Conservation (phyloP, 225 moss, liverwort and hornwort genomes). For the Straminergon stramineum region DNA sequence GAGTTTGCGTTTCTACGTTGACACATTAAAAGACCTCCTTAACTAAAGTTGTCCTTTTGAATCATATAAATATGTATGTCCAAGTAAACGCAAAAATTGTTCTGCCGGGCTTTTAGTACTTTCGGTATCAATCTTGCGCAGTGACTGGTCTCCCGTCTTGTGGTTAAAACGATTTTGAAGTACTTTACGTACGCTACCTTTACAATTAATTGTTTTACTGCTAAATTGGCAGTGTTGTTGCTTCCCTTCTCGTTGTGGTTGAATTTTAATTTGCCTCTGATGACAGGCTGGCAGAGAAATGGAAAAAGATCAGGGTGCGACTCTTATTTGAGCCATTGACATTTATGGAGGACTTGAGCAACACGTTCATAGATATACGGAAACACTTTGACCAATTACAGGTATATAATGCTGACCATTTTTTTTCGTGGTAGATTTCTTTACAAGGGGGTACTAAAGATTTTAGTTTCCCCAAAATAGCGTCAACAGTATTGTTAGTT, state of each 20-base stretch:
- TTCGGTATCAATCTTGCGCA: neutral
- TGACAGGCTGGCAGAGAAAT: conserved; percentile 3
- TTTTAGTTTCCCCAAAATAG: neutral
- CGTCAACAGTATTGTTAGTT: neutral
- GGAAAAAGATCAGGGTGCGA: neutral
- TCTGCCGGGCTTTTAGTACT: neutral
- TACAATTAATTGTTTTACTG: neutral
- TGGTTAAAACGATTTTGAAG: neutral
- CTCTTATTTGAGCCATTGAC: conserved; percentile 9
- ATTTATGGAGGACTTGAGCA: neutral
- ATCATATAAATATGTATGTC: neutral
- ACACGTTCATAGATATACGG: neutral
- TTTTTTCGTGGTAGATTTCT: neutral
- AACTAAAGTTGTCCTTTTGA: neutral
- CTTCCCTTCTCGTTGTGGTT: neutral
- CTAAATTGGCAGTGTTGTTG: neutral
- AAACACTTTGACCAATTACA: neutral
- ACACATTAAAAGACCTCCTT: neutral
- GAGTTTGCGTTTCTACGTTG: neutral
- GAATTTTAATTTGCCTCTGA: neutral
- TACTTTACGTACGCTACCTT: neutral
- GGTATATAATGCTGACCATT: neutral
- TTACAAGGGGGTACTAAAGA: neutral
- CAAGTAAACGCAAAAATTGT: neutral
- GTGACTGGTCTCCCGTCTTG: neutral